Percentiles rank a stretch among this genome's conserved stretches.
phyloP scores from a whole-genome alignment of 495 filamentous ascomycete genomes.

The Penicillium manginii region DNA sequence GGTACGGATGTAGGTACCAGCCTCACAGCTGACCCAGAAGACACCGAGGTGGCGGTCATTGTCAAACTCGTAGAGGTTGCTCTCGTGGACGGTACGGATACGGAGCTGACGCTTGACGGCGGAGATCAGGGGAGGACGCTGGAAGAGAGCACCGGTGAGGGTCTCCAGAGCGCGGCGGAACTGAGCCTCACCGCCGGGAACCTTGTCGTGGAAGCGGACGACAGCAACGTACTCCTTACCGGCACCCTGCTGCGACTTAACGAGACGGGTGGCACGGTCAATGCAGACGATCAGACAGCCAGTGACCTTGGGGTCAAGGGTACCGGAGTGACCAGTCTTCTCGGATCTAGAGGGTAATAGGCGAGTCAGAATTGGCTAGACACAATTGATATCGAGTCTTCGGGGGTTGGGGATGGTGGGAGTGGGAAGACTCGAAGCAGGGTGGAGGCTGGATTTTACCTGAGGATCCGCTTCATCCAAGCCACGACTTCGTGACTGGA shows the following conservation, averaged over 20 bases:
- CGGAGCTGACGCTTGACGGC: conserved; percentile 98
- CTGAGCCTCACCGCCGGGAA: conserved; percentile 87
- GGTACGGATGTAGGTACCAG: conserved; percentile 97
- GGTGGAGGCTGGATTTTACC: conserved; percentile 53
- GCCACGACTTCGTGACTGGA: conserved; percentile 98
- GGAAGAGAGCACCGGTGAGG: conserved; percentile 94
- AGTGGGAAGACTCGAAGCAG: not conserved
- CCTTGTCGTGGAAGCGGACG: conserved; percentile 87
- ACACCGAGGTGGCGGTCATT: conserved; percentile 97
- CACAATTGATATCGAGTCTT: not conserved
- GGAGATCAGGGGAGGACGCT: conserved; percentile 94
- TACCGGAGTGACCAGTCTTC: conserved; percentile 97
- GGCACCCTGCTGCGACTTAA: conserved; percentile 97
- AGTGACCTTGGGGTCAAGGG: conserved; percentile 91
- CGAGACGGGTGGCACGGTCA: conserved; percentile 92
- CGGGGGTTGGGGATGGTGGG: not conserved
- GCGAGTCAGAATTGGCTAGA: not conserved
- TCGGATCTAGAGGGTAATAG: conserved; percentile 64
- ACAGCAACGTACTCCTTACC: conserved; percentile 91
- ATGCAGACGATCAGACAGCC: conserved; percentile 96
- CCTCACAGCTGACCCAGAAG: conserved; percentile 99
- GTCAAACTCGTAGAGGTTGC: conserved; percentile 94
- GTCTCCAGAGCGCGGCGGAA: conserved; percentile 90
- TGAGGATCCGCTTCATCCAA: conserved; percentile 96
- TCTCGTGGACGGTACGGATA: conserved; percentile 95